phyloP scores from a whole-genome alignment of 2,329 filamentous ascomycete species.

The Trichoderma sp. region DNA sequence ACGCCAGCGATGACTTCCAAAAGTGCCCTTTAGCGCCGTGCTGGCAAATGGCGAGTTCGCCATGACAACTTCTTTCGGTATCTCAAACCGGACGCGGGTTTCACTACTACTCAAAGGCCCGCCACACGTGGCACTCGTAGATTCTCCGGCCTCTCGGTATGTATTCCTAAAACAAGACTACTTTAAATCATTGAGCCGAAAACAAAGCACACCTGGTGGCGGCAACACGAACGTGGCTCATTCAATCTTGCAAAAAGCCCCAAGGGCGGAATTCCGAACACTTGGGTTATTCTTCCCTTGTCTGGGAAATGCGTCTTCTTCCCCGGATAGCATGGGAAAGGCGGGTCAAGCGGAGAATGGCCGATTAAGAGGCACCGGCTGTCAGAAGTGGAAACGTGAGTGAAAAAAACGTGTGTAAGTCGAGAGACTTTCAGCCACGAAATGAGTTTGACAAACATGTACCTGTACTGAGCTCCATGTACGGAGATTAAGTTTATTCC shows the following conservation, averaged over 20 bases:
- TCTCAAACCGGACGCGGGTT: not conserved
- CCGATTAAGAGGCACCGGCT: not conserved
- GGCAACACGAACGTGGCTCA: not conserved
- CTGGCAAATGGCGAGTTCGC: not conserved
- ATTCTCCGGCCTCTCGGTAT: not conserved
- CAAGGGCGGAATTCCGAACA: not conserved
- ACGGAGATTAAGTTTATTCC: not conserved
- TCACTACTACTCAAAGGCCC: no score
- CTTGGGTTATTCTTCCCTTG: not conserved
- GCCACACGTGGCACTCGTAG: conserved; percentile 4
- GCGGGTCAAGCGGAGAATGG: conserved; percentile 6
- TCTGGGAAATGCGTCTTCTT: not conserved
- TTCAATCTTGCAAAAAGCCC: not conserved
- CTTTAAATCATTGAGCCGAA: not conserved
- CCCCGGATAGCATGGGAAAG: not conserved
- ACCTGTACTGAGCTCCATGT: not conserved
- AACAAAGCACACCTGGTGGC: not conserved
- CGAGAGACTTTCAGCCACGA: conserved; percentile 9
- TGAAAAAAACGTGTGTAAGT: not conserved
- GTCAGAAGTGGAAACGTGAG: not conserved
- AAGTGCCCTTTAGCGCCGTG: not conserved
- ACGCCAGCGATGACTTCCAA: not conserved
- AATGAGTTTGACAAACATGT: not conserved
- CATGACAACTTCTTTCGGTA: not conserved
- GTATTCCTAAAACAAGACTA: not conserved